Evolutionary conservation across 2,329 filamentous ascomycete genomes (phyloP).

Genomic region (Colletotrichum sp.): DNA sequence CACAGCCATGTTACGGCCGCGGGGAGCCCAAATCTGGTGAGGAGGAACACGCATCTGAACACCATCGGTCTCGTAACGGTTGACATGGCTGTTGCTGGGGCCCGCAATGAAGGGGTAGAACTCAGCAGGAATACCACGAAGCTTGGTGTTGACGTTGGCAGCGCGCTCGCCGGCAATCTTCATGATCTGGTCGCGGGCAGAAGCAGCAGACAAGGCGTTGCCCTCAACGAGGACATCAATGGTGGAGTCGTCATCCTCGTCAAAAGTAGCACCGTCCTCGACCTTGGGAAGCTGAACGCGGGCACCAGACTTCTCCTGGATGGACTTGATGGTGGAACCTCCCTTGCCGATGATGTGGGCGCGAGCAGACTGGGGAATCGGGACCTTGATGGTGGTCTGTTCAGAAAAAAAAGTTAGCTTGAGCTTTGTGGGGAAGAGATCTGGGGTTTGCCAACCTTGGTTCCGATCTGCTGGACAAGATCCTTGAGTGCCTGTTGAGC

Average conservation of each 20-base stretch:
- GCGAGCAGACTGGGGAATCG: conserved; percentile 82
- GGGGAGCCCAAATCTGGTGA: conserved; percentile 73
- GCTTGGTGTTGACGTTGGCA: conserved; percentile 79
- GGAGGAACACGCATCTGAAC: conserved; percentile 84
- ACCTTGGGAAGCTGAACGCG: conserved; percentile 87
- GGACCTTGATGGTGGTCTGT: conserved; percentile 68
- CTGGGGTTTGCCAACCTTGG: conserved; percentile 65
- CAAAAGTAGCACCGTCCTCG: conserved; percentile 64
- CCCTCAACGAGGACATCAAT: conserved; percentile 91
- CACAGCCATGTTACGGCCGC: conserved; percentile 8
- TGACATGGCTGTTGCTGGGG: conserved; percentile 70
- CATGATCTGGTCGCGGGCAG: conserved; percentile 83
- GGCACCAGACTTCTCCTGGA: conserved; percentile 89
- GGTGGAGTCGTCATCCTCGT: conserved; percentile 77
- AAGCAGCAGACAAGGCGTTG: conserved; percentile 84
- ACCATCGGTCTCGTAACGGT: conserved; percentile 75
- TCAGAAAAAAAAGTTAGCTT: background rate
- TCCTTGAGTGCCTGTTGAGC: conserved; percentile 90
- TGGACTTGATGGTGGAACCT: conserved; percentile 86
- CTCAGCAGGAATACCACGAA: conserved; percentile 86
- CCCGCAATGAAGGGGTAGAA: conserved; percentile 96
- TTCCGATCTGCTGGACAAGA: conserved; percentile 84
- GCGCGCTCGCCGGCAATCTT: conserved; percentile 88
- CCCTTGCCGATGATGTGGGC: conserved; percentile 93
- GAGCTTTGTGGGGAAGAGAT: background rate